Percentiles rank a stretch among this genome's conserved stretches.
These are phyloP conservation scores for Coniochaeta pulveracea DNA, from an alignment of 2,329 filamentous ascomycete species.

Conservation along the genomic window DNA sequence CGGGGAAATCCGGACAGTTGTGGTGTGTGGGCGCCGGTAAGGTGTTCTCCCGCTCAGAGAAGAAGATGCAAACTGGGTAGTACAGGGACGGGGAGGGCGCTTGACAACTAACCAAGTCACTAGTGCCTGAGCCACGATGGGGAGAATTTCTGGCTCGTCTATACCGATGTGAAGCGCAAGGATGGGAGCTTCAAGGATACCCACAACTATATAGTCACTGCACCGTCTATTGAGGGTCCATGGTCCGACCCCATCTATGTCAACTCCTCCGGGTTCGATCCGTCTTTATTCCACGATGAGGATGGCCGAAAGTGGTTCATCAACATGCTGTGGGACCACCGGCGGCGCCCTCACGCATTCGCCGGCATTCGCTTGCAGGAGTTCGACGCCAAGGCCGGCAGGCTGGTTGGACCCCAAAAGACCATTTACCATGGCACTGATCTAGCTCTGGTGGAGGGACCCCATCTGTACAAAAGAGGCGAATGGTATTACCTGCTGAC, in stretches of 20 bases:
- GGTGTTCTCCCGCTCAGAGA: background rate
- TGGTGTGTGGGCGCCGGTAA: conserved; percentile 22
- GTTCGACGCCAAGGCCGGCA: conserved; percentile 34
- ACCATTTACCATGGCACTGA: conserved; percentile 45
- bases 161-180: conserved; percentile 56
- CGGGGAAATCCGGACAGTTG: conserved; percentile 48
- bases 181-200: conserved; percentile 55
- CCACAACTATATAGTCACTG: conserved; percentile 51
- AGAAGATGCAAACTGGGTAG: background rate
- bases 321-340: conserved; percentile 46
- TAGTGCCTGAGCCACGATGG: conserved; percentile 48
- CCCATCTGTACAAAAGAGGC: conserved; percentile 46
- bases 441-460: conserved; percentile 41
- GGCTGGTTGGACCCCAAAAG: conserved; percentile 42
- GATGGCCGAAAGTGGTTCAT: conserved; percentile 44
- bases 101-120: background rate
- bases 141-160: conserved; percentile 50
- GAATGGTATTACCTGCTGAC: conserved; percentile 50
- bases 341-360: conserved; percentile 34
- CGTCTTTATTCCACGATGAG: conserved; percentile 46
- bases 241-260: conserved; percentile 50
- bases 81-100: no score
- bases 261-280: conserved; percentile 53
- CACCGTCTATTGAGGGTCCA: conserved; percentile 40
- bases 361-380: conserved; percentile 48